These are phyloP conservation scores for Parmales sp. DNA, from an alignment of 108 stramenopile genomes.

Conservation along the genomic window DNA sequence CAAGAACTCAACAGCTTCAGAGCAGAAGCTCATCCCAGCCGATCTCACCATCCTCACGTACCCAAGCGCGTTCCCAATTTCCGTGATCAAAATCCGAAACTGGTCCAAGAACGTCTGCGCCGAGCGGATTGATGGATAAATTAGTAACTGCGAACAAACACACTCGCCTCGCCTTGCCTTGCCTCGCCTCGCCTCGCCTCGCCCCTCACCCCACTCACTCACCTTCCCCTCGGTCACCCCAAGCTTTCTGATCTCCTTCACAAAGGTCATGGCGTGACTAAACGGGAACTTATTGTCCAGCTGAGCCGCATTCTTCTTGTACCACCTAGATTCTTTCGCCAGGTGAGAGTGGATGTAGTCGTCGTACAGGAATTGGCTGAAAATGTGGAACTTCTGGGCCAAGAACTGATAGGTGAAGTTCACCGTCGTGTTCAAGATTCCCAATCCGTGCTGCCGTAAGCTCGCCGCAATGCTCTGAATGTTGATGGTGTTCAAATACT, in stretches of 20 bases:
- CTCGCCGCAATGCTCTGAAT: conserved; percentile 26
- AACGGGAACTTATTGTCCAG: conserved; percentile 43
- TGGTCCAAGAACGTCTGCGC: conserved; percentile 27
- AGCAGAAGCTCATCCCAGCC: conserved; percentile 24
- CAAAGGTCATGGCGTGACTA: conserved; percentile 31
- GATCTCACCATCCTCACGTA: conserved; percentile 37
- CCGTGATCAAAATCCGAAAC: conserved; percentile 36
- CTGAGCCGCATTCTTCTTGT: conserved; percentile 26
- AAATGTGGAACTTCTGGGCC: conserved; percentile 29
- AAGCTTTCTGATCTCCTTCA: conserved; percentile 40
- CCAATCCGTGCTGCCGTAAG: conserved; percentile 51
- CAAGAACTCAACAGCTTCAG: conserved; percentile 26
- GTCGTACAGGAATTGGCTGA: conserved; percentile 40
- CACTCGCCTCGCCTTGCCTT: no score
- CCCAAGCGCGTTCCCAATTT: conserved; percentile 58
- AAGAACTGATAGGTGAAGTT: conserved; percentile 53
- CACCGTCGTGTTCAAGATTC: conserved; percentile 45
- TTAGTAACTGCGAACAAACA: no score
- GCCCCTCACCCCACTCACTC: no score
- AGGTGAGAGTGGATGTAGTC: conserved; percentile 41
- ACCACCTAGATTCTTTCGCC: conserved; percentile 44
- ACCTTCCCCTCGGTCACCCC: conserved; percentile 15
- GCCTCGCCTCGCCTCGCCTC: no score
- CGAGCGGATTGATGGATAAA: no score
- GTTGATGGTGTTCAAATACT: conserved; percentile 40